These are phyloP conservation scores for Oehlia diaphana DNA, from an alignment of 192 early-diverging fungal genomes.

Conservation along the genomic window DNA sequence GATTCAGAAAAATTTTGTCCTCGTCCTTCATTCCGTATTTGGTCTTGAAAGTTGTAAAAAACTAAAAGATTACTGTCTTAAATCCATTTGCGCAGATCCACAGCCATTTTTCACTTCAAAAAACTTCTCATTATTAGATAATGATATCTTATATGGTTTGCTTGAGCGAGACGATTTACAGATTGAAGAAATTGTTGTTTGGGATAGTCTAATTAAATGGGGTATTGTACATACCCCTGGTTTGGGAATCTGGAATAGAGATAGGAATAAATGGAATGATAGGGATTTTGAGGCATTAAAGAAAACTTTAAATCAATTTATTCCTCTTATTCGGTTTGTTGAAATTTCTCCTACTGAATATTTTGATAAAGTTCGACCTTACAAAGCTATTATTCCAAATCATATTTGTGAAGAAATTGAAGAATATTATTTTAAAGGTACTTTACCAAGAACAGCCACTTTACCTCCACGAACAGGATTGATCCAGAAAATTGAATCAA, in stretches of 20 bases:
- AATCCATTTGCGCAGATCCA: slow-evolving; percentile 13
- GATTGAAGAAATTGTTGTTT: slow-evolving; percentile 10
- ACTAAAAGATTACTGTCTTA: slow-evolving; percentile 1
- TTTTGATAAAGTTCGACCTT: slow-evolving; percentile 7
- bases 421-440: not conserved
- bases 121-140: not conserved
- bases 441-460: too few species aligned
- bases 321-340: slow-evolving; percentile 17
- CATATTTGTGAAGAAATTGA: not conserved
- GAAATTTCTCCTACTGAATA: not conserved
- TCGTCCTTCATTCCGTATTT: slow-evolving; percentile 4
- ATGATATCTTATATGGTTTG: too few species aligned
- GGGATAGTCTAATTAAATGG: slow-evolving; percentile 25
- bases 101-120: slow-evolving; percentile 1
- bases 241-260: not conserved
- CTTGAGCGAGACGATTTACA: not conserved
- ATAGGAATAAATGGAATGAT: slow-evolving; percentile 6
- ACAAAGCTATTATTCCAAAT: not conserved
- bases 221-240: too few species aligned
- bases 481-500: not conserved
- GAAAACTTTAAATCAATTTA: not conserved
- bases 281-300: not conserved
- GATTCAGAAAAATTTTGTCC: not conserved
- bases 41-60: not conserved
- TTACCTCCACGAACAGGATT: too few species aligned